phyloP scores from a whole-genome alignment of 352 stramenopile genomes.

The Pythium dissimile region DNA sequence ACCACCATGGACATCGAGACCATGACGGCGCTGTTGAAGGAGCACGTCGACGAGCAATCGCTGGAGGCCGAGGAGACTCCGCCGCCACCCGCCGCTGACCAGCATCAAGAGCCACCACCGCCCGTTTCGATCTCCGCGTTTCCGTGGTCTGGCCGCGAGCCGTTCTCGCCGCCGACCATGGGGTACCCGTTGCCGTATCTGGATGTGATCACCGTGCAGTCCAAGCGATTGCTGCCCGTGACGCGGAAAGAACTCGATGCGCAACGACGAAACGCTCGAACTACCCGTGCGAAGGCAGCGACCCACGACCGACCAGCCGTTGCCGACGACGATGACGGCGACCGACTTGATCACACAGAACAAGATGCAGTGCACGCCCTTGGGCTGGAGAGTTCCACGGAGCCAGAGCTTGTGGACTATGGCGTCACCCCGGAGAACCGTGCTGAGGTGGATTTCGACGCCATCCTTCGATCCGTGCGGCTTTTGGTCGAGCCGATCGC shows the following conservation, averaged over 20 bases:
- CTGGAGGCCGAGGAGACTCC: neutral
- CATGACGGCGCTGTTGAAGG: neutral
- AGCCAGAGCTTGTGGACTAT: neutral
- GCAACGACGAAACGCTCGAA: neutral
- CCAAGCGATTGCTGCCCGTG: conserved; percentile 40
- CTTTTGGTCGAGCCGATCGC: conserved; percentile 61
- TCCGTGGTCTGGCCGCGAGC: neutral
- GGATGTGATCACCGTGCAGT: conserved; percentile 66
- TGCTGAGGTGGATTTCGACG: conserved; percentile 35
- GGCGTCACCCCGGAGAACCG: too few species aligned
- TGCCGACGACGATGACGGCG: neutral
- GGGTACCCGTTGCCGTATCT: conserved; percentile 44
- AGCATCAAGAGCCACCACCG: neutral
- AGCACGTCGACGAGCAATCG: conserved; percentile 1
- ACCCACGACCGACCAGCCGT: neutral
- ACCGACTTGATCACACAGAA: too few species aligned
- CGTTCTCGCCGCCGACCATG: conserved; percentile 18
- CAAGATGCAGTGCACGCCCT: neutral
- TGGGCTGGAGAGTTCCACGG: neutral
- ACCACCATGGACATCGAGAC: conserved; percentile 4
- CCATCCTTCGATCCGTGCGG: conserved; percentile 27
- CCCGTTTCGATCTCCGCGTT: too few species aligned
- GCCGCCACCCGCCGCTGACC: too few species aligned
- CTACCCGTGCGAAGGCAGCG: neutral
- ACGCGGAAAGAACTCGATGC: conserved; percentile 32